phyloP scores from a whole-genome alignment of 164 flowering plant species.

The Dillenia turbinata region DNA sequence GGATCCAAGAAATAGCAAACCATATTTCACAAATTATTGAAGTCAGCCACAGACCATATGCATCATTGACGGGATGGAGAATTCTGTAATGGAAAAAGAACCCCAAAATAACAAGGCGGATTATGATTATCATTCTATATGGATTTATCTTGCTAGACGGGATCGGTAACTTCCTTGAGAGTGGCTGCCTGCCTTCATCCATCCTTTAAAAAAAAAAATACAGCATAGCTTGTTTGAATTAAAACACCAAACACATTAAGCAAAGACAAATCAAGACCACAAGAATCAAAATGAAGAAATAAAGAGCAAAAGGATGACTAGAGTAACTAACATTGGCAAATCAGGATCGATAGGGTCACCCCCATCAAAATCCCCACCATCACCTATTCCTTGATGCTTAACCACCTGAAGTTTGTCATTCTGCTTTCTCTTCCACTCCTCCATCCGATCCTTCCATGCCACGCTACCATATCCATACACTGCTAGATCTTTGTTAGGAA shows the following conservation, averaged over 20 bases:
- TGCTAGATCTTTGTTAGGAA: constrained; percentile 86
- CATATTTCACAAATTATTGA: constrained; percentile 59
- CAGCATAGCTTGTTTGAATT: neutral
- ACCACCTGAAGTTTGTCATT: constrained; percentile 65
- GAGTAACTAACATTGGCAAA: constrained; percentile 64
- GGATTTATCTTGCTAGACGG: constrained; percentile 52
- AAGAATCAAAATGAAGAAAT: no score
- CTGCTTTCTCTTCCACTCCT: constrained; percentile 55
- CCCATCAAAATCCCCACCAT: constrained; percentile 41
- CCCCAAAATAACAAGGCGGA: constrained; percentile 44
- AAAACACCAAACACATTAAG: no score
- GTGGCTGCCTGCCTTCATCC: constrained; percentile 63
- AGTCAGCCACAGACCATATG: constrained; percentile 50
- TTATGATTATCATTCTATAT: constrained; percentile 42
- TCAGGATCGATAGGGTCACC: constrained; percentile 75
- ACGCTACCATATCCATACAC: constrained; percentile 63
- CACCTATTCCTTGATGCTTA: constrained; percentile 51
- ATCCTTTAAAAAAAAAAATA: constrained; percentile 25
- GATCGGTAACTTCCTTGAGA: constrained; percentile 49
- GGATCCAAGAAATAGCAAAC: constrained; percentile 54
- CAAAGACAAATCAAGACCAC: no score
- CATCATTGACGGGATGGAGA: constrained; percentile 49
- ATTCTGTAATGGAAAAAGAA: constrained; percentile 51
- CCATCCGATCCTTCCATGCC: constrained; percentile 63
- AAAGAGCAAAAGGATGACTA: no score